Conservation (phyloP, 2,329 filamentous ascomycete species). For the Paramyrothecium sp. region DNA sequence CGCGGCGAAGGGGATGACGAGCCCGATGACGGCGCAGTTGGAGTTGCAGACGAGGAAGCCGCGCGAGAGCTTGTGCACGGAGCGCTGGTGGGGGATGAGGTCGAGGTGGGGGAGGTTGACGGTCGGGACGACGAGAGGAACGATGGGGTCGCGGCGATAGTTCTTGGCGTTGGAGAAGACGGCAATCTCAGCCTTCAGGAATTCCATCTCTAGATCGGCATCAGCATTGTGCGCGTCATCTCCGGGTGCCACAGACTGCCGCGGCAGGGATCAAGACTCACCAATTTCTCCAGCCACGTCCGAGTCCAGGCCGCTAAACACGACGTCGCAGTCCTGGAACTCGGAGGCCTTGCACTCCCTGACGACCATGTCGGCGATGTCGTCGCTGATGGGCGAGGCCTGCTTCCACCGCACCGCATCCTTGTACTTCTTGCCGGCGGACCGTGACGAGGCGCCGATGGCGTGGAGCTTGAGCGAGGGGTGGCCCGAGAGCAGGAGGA, state of each 20-base stretch:
- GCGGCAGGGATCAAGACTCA: conserved; percentile 40
- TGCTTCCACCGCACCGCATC: conserved; percentile 97
- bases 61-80: conserved; percentile 69
- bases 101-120: conserved; percentile 88
- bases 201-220: conserved; percentile 71
- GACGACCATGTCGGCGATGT: conserved; percentile 75
- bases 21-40: conserved; percentile 95
- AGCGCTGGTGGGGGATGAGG: conserved; percentile 85
- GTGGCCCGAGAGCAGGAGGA: conserved; percentile 85
- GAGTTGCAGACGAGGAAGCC: conserved; percentile 97
- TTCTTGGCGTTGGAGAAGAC: conserved; percentile 99
- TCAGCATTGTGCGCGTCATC: background rate
- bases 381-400: conserved; percentile 72
- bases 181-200: conserved; percentile 81
- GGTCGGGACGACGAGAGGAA: conserved; percentile 91
- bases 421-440: conserved; percentile 89
- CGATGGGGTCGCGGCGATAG: conserved; percentile 85
- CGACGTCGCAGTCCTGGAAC: conserved; percentile 86
- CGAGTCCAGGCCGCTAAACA: conserved; percentile 90
- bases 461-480: conserved; percentile 84
- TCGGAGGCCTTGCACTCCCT: conserved; percentile 79
- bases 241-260: too few relatives aligned
- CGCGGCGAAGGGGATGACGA: conserved; percentile 92
- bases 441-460: conserved; percentile 84
- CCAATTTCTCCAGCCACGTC: conserved; percentile 91